Base-by-base conservation (phyloP, 2,329 filamentous ascomycete species). In the Penicillium sp. region DNA sequence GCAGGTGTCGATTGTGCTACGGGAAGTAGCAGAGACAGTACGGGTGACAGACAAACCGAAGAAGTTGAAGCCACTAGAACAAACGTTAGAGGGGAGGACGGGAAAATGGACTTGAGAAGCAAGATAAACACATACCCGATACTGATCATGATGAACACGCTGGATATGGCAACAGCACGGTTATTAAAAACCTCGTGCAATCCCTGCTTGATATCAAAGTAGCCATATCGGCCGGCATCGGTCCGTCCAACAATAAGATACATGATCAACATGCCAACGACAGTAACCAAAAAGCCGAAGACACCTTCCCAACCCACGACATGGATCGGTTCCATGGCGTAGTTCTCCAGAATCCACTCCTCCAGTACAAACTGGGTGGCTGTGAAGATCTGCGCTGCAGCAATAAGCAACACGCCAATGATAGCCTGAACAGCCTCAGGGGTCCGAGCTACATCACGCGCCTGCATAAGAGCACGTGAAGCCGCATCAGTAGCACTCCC, bases 1-100 rank as follows among this genome's bases (percentile, higher is more conserved):
- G 81, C 93, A 97, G 1, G 94, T 99, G 75, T 99, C 94, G 68
- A 99, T 97, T 33, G 93, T 97, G 33, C 91, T 96, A 60, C 94
- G 87, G 1, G 93, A 91, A 0, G 94, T 99, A 12, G 94, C 94
- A 62, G 90, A 95, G 65, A 99, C 91, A 61, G 79, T 87, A 59
- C 91, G 86, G 0, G 94, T 99, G 9, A 99, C 93, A 0, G 90
- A 94, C 10, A 99, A 84, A 8, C 94, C 94, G 75, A 99, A 99
- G 81, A 96, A 99, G 79, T 99, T 99, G 84, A 97, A 99, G 54
- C 93, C 93, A 62, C 91, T 95, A 62, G 57, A 31, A 29, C 19
- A 29, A 29, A 19, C 6, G 37, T 47, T 29, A 50, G 49, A 49
- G 48, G 40, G 27, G 40, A 17, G 37, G 13, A 60, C 64, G 13